Percentiles rank a stretch among this genome's conserved stretches.
phyloP scores from a whole-genome alignment of 1,284 basidiomycete genomes.

The Takashimella tepidaria region DNA sequence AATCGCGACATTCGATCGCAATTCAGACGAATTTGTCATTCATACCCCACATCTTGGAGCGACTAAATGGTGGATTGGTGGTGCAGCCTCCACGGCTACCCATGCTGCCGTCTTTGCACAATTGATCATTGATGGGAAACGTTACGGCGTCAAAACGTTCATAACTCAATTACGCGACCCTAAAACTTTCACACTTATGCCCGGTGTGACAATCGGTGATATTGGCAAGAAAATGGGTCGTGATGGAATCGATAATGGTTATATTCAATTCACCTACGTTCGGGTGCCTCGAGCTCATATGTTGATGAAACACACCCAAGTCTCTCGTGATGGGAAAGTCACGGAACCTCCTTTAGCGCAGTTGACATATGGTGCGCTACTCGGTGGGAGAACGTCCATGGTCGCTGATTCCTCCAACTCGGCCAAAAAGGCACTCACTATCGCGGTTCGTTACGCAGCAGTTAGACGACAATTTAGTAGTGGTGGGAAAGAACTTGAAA shows the following conservation, averaged over 20 bases:
- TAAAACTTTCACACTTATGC: conserved; percentile 50
- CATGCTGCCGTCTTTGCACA: conserved; percentile 57
- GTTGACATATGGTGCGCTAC: conserved; percentile 56
- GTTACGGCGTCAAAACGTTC: conserved; percentile 56
- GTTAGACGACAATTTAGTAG: conserved; percentile 54
- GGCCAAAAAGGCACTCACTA: conserved; percentile 55
- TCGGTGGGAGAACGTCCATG: conserved; percentile 55
- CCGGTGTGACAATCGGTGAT: conserved; percentile 56
- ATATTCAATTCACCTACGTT: conserved; percentile 54
- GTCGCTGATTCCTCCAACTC: conserved; percentile 54
- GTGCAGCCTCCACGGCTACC: conserved; percentile 56
- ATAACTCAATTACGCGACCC: conserved; percentile 54
- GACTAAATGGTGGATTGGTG: conserved; percentile 58
- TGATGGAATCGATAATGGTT: conserved; percentile 54
- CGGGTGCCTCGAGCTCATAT: conserved; percentile 55
- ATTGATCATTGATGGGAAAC: conserved; percentile 54
- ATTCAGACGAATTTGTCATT: conserved; percentile 55
- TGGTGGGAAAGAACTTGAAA: conserved; percentile 50
- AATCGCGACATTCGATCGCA: conserved; percentile 54
- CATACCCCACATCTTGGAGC: conserved; percentile 54
- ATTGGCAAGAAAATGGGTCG: conserved; percentile 59
- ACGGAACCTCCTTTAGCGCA: conserved; percentile 53
- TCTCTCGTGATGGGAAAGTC: conserved; percentile 49
- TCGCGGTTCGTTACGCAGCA: conserved; percentile 55
- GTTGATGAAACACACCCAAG: conserved; percentile 59